Evolutionary conservation across 495 filamentous ascomycete genomes (phyloP).

Genomic region (Aeminium ludgeri): DNA sequence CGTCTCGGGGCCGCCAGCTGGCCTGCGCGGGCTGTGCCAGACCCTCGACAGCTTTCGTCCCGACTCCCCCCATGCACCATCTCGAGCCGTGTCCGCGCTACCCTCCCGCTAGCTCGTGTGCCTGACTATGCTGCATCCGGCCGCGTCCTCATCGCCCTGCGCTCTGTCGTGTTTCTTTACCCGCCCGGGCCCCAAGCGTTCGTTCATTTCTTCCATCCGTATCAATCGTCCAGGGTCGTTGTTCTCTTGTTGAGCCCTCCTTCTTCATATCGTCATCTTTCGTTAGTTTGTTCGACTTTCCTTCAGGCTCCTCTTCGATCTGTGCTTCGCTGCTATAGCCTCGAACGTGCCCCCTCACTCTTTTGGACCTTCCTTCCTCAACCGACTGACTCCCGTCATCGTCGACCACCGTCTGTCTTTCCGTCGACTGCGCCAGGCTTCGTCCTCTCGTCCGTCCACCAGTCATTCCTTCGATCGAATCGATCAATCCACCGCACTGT

Average conservation of each 20-base stretch:
- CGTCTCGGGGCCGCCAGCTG: constrained; percentile 2
- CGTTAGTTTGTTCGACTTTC: constrained; percentile 1
- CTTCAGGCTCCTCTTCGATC: constrained; percentile 10
- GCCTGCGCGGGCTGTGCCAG: constrained; percentile 4
- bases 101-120: constrained; percentile 3
- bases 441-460: constrained; percentile 3
- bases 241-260: constrained; percentile 8
- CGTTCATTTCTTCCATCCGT: neutral
- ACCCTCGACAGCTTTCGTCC: constrained; percentile 1
- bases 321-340: constrained; percentile 4
- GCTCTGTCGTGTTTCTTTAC: constrained; percentile 8
- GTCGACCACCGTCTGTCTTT: constrained; percentile 4
- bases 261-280: constrained; percentile 9
- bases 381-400: neutral
- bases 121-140: constrained; percentile 8
- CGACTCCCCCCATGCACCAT: constrained; percentile 10
- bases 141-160: constrained; percentile 1
- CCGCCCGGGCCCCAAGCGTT: constrained; percentile 2
- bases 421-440: neutral
- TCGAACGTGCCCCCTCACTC: constrained; percentile 13
- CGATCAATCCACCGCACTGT: constrained; percentile 1
- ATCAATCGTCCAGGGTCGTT: constrained; percentile 4
- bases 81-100: constrained; percentile 7
- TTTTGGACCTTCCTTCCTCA: constrained; percentile 11
- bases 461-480: constrained; percentile 12